Conservation (phyloP, 1,284 basidiomycete species). For the Ceratobasidium theobromae region DNA sequence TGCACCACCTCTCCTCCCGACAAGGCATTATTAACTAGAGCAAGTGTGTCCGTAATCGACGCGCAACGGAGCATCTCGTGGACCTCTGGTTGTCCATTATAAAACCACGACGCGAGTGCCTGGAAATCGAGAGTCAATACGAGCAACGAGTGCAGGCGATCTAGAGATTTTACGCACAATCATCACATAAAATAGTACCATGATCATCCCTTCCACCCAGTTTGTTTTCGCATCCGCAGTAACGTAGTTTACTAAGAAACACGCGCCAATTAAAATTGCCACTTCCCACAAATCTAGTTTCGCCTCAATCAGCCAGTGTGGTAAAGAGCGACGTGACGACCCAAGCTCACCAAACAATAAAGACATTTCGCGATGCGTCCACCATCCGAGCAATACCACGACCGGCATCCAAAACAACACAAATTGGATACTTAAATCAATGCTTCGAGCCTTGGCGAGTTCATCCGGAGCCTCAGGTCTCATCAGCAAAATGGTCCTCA, state of each 20-base stretch:
- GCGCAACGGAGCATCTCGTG: conserved; percentile 28
- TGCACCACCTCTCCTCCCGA: neutral
- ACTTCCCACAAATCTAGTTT: conserved; percentile 58
- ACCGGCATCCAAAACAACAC: conserved; percentile 67
- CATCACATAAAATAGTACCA: conserved; percentile 62
- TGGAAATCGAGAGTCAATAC: conserved; percentile 36
- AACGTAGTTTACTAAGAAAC: conserved; percentile 71
- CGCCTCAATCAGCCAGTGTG: neutral
- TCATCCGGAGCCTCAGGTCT: conserved; percentile 49
- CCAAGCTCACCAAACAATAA: conserved; percentile 57
- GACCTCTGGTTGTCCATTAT: conserved; percentile 47
- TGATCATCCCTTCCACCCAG: conserved; percentile 62
- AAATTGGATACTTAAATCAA: conserved; percentile 68
- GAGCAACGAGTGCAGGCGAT: neutral
- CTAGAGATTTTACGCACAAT: conserved; percentile 46
- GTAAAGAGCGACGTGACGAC: neutral
- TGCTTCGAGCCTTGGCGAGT: conserved; percentile 59
- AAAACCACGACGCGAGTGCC: conserved; percentile 59
- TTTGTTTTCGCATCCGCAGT: conserved; percentile 70
- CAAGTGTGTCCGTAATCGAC: conserved; percentile 1
- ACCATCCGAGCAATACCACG: conserved; percentile 61
- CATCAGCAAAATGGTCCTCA: conserved; percentile 40
- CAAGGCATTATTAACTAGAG: neutral
- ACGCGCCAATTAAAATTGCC: conserved; percentile 57
- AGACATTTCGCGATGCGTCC: conserved; percentile 53